Conservation (phyloP, 805 yeast genomes). For the Nakazawaea pomicola region DNA sequence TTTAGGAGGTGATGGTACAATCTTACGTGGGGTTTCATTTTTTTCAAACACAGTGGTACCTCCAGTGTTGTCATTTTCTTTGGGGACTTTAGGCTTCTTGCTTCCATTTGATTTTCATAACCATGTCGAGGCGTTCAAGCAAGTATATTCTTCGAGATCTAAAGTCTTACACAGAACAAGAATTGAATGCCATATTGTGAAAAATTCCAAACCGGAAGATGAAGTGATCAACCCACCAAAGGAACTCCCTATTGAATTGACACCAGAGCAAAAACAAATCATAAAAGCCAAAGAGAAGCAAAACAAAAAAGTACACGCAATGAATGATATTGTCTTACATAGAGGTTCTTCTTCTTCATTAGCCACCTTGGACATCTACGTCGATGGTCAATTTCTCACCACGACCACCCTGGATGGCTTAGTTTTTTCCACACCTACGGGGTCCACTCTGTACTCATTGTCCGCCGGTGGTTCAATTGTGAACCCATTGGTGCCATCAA, state of each 20-base stretch:
- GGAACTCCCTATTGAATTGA: conserved; percentile 9
- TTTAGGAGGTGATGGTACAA: conserved; percentile 96
- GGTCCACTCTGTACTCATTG: conserved; percentile 89
- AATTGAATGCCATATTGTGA: conserved; percentile 67
- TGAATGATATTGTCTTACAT: conserved; percentile 89
- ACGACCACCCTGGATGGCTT: conserved; percentile 92
- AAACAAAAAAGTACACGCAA: conserved; percentile 57
- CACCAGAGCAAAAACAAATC: conserved; percentile 10
- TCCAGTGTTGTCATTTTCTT: conserved; percentile 81
- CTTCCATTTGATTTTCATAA: conserved; percentile 78
- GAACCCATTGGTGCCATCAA: conserved; percentile 82
- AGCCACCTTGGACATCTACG: conserved; percentile 75
- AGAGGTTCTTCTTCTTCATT: conserved; percentile 86
- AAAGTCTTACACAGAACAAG: conserved; percentile 73
- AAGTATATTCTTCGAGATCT: conserved; percentile 64
- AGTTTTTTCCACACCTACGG: conserved; percentile 84
- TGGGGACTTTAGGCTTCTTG: conserved; percentile 88
- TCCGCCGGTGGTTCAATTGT: conserved; percentile 91
- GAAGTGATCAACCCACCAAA: conserved; percentile 3
- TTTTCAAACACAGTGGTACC: conserved; percentile 74
- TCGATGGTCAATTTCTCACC: conserved; percentile 81
- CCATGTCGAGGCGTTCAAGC: conserved; percentile 53
- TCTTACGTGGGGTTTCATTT: conserved; percentile 73
- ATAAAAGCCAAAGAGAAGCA: conserved; percentile 8
- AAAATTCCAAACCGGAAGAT: conserved; percentile 18